phyloP scores from a whole-genome alignment of 2,329 filamentous ascomycete species.

The Shiraia bambusicola region DNA sequence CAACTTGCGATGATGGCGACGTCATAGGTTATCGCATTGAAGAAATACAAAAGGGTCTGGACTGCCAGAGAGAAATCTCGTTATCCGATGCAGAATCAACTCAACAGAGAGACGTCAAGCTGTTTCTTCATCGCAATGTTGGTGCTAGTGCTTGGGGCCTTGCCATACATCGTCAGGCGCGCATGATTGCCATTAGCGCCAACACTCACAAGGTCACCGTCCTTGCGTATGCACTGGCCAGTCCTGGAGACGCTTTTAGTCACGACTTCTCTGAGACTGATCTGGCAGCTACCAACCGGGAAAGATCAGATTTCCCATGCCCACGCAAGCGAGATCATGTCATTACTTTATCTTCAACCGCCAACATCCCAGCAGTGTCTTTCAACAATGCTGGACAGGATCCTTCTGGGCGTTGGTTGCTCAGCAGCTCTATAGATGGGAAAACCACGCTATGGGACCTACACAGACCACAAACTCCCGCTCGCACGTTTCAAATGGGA shows the following conservation, averaged over 20 bases:
- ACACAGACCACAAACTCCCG: conserved; percentile 16
- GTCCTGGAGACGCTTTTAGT: not conserved
- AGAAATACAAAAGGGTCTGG: conserved; percentile 28
- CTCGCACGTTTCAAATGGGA: conserved; percentile 25
- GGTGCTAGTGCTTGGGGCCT: conserved; percentile 83
- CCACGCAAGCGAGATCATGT: conserved; percentile 29
- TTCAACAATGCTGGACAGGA: conserved; percentile 62
- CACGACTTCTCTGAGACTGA: conserved; percentile 1
- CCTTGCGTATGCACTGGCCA: conserved; percentile 58
- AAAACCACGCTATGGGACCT: conserved; percentile 53
- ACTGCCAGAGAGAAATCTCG: conserved; percentile 5
- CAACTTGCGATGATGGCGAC: conserved; percentile 61
- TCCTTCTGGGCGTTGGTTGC: conserved; percentile 56
- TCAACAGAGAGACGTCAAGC: conserved; percentile 48
- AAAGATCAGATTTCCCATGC: conserved; percentile 23
- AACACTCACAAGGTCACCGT: conserved; percentile 66
- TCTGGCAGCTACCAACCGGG: not conserved
- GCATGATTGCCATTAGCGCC: conserved; percentile 81
- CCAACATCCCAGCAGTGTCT: conserved; percentile 60
- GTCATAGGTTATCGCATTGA: conserved; percentile 46
- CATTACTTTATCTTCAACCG: conserved; percentile 19
- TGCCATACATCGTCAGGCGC: conserved; percentile 76
- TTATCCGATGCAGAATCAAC: conserved; percentile 7
- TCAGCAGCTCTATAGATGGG: conserved; percentile 59
- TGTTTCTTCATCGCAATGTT: conserved; percentile 76